Percentiles rank a stretch among this genome's conserved stretches.
phyloP scores from a whole-genome alignment of 1,284 basidiomycete genomes.

The Cryptococcus floricola region DNA sequence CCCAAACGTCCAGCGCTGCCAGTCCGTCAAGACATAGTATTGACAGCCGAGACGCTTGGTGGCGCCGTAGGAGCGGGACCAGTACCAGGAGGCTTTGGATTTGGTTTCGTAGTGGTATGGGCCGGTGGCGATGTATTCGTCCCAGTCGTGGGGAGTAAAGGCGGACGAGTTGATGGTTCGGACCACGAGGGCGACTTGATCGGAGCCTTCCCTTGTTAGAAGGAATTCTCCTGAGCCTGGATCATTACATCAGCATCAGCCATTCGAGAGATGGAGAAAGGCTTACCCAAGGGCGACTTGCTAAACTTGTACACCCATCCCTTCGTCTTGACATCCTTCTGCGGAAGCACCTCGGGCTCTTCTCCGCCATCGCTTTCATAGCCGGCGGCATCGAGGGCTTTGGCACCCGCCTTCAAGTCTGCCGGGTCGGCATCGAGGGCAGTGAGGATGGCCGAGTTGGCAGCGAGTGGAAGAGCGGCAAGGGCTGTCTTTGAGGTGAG shows the following conservation, averaged over 20 bases:
- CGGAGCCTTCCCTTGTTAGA: constrained; percentile 38
- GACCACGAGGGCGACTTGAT: constrained; percentile 46
- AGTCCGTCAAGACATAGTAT: constrained; percentile 50
- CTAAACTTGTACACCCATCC: constrained; percentile 45
- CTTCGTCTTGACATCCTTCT: constrained; percentile 31
- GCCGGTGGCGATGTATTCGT: constrained; percentile 47
- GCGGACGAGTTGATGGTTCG: constrained; percentile 49
- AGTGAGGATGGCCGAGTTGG: constrained; percentile 41
- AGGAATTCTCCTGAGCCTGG: constrained; percentile 49
- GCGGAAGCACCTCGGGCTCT: constrained; percentile 17
- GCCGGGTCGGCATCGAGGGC: constrained; percentile 39
- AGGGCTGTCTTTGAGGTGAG: constrained; percentile 18
- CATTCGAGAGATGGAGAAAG: background rate
- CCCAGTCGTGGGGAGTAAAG: constrained; percentile 47
- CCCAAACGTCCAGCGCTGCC: constrained; percentile 50
- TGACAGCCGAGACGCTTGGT: constrained; percentile 43
- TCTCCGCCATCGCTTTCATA: constrained; percentile 48
- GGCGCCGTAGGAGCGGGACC: constrained; percentile 46
- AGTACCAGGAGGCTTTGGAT: constrained; percentile 51
- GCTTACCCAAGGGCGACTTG: constrained; percentile 50
- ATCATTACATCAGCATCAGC: background rate
- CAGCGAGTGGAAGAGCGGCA: constrained; percentile 40
- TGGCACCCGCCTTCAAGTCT: constrained; percentile 31
- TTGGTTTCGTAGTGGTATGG: constrained; percentile 48
- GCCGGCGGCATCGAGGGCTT: constrained; percentile 40